These are phyloP conservation scores for Skeletonema costatum DNA, from an alignment of 108 stramenopile genomes.

Conservation along the genomic window DNA sequence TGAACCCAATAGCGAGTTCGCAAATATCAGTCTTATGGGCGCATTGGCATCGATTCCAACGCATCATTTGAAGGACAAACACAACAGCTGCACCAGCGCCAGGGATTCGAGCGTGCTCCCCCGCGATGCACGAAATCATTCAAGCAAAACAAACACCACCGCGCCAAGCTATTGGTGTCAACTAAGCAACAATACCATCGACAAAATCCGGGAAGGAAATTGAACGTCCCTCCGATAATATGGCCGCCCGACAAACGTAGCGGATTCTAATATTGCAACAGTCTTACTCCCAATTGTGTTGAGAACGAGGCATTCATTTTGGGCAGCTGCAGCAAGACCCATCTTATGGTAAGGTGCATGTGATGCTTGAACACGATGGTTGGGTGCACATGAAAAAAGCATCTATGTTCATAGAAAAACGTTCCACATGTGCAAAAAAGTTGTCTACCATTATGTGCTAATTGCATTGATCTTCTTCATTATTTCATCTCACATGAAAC, in stretches of 20 bases:
- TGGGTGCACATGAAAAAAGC: background rate
- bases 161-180: slow-evolving; percentile 5
- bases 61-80: background rate
- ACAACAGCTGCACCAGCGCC: background rate
- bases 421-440: background rate
- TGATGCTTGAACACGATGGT: background rate
- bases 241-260: background rate
- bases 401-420: background rate
- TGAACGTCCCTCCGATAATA: background rate
- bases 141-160: background rate
- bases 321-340: background rate
- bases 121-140: background rate
- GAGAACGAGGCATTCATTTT: background rate
- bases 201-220: background rate
- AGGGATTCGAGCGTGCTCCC: background rate
- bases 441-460: background rate
- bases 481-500: background rate
- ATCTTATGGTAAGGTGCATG: background rate
- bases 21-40: background rate
- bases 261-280: background rate
- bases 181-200: background rate
- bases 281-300: background rate
- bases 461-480: background rate
- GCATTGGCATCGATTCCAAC: background rate
- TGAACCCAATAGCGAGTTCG: background rate